These are phyloP conservation scores for Annona squamosa DNA, from an alignment of 164 flowering plant genomes.

Conservation along the genomic window DNA sequence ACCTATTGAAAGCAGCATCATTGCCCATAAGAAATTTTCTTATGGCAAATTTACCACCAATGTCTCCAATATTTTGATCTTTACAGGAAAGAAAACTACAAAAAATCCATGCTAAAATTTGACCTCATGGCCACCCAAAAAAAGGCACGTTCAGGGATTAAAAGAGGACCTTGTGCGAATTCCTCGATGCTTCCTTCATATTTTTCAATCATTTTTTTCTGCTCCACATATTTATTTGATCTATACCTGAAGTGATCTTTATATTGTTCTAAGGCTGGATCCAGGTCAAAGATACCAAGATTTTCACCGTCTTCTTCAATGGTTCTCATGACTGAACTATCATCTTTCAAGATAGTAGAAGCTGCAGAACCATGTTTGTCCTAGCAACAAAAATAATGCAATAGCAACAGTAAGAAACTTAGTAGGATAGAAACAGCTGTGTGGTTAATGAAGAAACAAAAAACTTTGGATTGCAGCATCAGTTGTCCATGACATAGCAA, in stretches of 20 bases:
- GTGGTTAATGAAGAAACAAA: neutral
- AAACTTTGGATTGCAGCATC: neutral
- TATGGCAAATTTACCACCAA: neutral
- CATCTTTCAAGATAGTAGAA: conserved; percentile 42
- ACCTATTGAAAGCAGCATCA: conserved; percentile 34
- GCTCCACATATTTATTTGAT: conserved; percentile 50
- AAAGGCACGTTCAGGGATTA: neutral
- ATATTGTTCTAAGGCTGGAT: conserved; percentile 55
- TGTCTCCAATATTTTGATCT: neutral
- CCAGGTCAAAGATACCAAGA: conserved; percentile 46
- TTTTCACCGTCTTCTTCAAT: conserved; percentile 42
- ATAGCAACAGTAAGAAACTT: neutral
- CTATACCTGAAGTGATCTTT: conserved; percentile 73
- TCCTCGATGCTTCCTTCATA: conserved; percentile 83
- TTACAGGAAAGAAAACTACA: neutral
- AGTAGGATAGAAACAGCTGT: neutral
- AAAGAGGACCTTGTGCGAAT: conserved; percentile 66
- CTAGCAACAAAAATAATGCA: conserved; percentile 20
- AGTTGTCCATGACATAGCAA: too few species aligned
- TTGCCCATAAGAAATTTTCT: neutral
- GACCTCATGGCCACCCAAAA: too few species aligned
- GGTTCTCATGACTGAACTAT: conserved; percentile 27
- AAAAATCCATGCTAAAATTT: neutral
- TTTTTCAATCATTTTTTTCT: conserved; percentile 55
- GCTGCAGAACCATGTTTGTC: conserved; percentile 25